Evolutionary conservation across 1,284 basidiomycete genomes (phyloP).

Genomic region (Trametes sp.): DNA sequence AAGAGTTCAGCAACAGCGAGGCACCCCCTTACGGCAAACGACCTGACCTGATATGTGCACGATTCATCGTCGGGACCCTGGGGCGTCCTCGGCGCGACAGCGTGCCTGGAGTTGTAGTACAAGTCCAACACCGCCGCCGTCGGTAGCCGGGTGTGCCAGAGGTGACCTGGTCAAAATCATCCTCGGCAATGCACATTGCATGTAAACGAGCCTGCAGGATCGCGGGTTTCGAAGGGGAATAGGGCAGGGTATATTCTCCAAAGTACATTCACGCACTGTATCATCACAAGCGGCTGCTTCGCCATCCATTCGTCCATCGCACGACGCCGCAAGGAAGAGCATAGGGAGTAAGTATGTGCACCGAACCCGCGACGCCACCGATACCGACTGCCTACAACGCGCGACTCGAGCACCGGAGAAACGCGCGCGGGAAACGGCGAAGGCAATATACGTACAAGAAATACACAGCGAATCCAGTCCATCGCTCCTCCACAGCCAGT

Average conservation of each 20-base stretch:
- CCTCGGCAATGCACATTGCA: not conserved
- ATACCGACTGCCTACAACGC: conserved; percentile 1
- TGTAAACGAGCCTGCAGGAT: too few relatives aligned
- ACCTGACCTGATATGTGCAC: too few relatives aligned
- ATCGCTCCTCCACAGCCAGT: conserved; percentile 7
- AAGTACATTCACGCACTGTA: conserved; percentile 18
- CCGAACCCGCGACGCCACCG: conserved; percentile 25
- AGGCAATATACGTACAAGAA: conserved; percentile 30
- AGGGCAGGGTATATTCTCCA: conserved; percentile 23
- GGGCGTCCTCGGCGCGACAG: too few relatives aligned
- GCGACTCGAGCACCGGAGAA: not conserved
- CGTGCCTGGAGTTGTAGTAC: too few relatives aligned
- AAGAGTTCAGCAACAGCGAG: too few relatives aligned
- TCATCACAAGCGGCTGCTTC: not conserved
- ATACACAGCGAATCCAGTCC: conserved; percentile 26
- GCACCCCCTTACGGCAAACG: too few relatives aligned
- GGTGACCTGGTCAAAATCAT: too few relatives aligned
- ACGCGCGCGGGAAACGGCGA: not conserved
- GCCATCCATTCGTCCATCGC: not conserved
- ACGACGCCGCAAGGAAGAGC: not conserved
- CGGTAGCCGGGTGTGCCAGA: too few relatives aligned
- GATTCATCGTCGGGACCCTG: too few relatives aligned
- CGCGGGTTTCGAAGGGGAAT: not conserved
- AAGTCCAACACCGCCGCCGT: too few relatives aligned
- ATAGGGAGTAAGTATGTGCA: conserved; percentile 14